Conservation (phyloP, 2,329 filamentous ascomycete genomes). For the Geosmithia morbida region DNA sequence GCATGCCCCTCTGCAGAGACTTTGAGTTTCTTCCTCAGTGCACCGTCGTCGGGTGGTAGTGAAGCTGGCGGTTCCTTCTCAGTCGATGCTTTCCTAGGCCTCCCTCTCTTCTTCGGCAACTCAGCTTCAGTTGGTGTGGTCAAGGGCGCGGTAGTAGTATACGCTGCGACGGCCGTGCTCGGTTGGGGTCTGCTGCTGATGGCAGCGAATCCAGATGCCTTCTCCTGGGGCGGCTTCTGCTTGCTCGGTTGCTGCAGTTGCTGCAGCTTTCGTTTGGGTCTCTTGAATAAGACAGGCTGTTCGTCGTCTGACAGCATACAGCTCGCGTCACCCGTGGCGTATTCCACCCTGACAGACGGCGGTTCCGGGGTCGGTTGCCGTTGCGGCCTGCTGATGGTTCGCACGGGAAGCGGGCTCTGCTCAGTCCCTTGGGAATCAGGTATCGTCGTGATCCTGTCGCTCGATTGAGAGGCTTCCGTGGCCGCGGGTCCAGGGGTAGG, state of each 20-base stretch:
- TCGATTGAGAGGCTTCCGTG: not conserved
- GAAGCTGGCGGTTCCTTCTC: not conserved
- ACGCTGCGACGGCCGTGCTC: not conserved
- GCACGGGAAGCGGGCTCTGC: not conserved
- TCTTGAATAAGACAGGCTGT: not conserved
- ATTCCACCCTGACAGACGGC: not conserved
- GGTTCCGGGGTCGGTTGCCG: not conserved
- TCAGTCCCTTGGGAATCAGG: not conserved
- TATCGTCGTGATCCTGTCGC: not conserved
- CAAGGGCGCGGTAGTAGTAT: not conserved
- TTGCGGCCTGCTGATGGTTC: not conserved
- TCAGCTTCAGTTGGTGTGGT: too few relatives aligned
- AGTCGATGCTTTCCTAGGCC: not conserved
- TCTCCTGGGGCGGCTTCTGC: not conserved
- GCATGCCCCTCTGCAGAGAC: not conserved
- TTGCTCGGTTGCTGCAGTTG: not conserved
- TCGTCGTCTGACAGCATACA: not conserved
- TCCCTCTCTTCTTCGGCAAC: not conserved
- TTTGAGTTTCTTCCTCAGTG: not conserved
- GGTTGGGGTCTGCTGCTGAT: not conserved
- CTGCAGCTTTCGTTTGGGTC: not conserved
- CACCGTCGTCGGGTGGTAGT: not conserved
- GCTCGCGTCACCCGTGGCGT: not conserved
- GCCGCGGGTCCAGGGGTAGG: not conserved
- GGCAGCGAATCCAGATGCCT: not conserved